These are phyloP conservation scores for Penicillium mononematosum DNA, from an alignment of 495 filamentous ascomycete species.

Conservation along the genomic window DNA sequence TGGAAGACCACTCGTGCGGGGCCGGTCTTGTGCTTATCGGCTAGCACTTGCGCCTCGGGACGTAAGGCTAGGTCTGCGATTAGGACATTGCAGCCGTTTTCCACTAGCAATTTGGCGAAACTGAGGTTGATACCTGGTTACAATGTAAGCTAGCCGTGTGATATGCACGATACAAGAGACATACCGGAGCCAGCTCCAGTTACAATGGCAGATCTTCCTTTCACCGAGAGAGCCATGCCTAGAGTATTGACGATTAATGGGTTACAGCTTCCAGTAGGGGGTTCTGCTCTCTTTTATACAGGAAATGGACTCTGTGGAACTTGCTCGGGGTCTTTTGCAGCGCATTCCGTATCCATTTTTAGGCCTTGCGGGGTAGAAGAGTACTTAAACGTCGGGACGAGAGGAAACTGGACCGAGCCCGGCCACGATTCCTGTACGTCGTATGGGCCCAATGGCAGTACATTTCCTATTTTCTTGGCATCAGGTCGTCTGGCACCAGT, in stretches of 20 bases:
- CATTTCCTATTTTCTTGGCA: neutral
- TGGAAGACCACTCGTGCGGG: conserved; percentile 57
- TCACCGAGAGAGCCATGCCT: conserved; percentile 48
- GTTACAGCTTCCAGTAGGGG: neutral
- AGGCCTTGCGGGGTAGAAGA: conserved; percentile 4
- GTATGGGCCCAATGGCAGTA: conserved; percentile 1
- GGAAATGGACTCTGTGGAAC: conserved; percentile 11
- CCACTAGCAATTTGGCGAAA: conserved; percentile 59
- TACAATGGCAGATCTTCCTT: conserved; percentile 64
- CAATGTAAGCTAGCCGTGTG: conserved; percentile 6
- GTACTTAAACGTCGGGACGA: conserved; percentile 15
- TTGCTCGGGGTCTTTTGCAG: conserved; percentile 20
- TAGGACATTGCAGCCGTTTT: conserved; percentile 61
- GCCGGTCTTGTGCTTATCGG: conserved; percentile 48
- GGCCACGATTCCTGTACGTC: conserved; percentile 3
- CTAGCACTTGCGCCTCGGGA: conserved; percentile 58
- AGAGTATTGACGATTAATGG: neutral
- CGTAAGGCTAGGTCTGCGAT: conserved; percentile 65
- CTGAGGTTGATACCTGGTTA: conserved; percentile 50
- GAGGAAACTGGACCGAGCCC: conserved; percentile 18
- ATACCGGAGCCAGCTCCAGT: conserved; percentile 70
- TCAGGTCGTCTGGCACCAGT: neutral
- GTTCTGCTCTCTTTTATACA: conserved; percentile 17
- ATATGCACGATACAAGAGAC: conserved; percentile 9
- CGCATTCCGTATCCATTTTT: conserved; percentile 20